A percentile compares a stretch with the other conserved stretches of the same genome.
These are phyloP conservation scores for Cydonia oblonga DNA, from an alignment of 331 rosid genomes.

Conservation along the genomic window DNA sequence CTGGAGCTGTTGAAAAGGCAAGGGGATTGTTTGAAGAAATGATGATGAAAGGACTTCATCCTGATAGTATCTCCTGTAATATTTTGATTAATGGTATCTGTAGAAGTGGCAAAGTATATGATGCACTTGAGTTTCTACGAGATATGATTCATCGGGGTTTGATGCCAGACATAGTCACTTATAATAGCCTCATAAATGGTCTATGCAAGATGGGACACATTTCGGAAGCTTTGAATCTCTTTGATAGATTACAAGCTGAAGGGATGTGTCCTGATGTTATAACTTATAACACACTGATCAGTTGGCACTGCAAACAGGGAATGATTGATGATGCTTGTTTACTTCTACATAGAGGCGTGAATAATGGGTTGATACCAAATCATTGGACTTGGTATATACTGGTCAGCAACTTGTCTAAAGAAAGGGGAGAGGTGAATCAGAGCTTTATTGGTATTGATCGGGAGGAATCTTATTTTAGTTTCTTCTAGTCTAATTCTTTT, in stretches of 20 bases:
- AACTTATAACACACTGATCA: slow-evolving; percentile 70
- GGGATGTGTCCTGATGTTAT: slow-evolving; percentile 65
- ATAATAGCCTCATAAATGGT: slow-evolving; percentile 75
- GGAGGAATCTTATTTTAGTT: neutral
- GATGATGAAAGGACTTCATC: slow-evolving; percentile 54
- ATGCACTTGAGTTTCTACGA: slow-evolving; percentile 61
- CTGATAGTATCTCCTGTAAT: slow-evolving; percentile 50
- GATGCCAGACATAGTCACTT: slow-evolving; percentile 73
- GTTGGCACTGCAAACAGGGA: slow-evolving; percentile 57
- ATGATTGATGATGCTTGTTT: slow-evolving; percentile 49
- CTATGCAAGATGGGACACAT: slow-evolving; percentile 59
- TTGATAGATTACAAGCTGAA: slow-evolving; percentile 55
- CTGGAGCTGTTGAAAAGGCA: slow-evolving; percentile 60
- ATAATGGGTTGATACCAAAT: slow-evolving; percentile 63
- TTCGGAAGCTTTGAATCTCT: slow-evolving; percentile 57
- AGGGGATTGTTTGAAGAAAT: slow-evolving; percentile 66
- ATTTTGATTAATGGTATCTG: slow-evolving; percentile 68
- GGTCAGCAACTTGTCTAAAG: slow-evolving; percentile 35
- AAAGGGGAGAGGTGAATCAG: slow-evolving; percentile 16
- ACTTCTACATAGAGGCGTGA: slow-evolving; percentile 54
- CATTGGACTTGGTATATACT: slow-evolving; percentile 65
- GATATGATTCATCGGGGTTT: slow-evolving; percentile 62
- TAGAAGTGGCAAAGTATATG: slow-evolving; percentile 50
- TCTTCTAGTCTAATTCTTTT: neutral
- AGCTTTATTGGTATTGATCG: neutral